phyloP scores from a whole-genome alignment of 2,329 filamentous ascomycete species.

The Emergomyces pasteurianus region DNA sequence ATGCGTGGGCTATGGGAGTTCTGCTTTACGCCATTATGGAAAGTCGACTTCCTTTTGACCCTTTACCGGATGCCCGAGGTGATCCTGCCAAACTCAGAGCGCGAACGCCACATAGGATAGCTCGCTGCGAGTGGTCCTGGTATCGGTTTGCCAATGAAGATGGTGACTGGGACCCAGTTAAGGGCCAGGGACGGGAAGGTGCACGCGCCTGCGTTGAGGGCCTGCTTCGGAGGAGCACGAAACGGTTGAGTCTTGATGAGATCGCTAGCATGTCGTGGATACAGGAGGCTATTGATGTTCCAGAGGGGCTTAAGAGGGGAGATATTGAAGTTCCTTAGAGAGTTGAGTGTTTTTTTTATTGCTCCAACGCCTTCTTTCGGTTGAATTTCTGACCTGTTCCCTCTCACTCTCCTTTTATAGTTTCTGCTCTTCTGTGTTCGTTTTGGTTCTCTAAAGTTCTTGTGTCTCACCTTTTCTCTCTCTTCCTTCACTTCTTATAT shows the following conservation, averaged over 20 bases:
- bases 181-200: constrained; percentile 54
- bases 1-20: constrained; percentile 92
- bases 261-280: constrained; percentile 69
- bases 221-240: constrained; percentile 68
- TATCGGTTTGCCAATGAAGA: constrained; percentile 71
- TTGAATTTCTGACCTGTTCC: background rate
- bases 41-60: constrained; percentile 85
- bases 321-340: constrained; percentile 38
- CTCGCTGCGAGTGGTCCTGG: constrained; percentile 92
- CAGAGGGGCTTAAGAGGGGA: constrained; percentile 43
- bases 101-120: constrained; percentile 84
- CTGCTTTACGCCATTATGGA: constrained; percentile 88
- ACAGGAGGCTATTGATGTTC: constrained; percentile 55
- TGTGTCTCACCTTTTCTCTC: background rate
- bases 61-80: constrained; percentile 60
- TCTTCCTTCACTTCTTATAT: background rate
- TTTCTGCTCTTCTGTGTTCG: background rate
- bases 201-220: constrained; percentile 75
- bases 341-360: background rate
- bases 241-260: constrained; percentile 62
- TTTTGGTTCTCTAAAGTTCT: background rate
- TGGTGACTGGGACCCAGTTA: constrained; percentile 69
- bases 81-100: constrained; percentile 66
- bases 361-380: background rate
- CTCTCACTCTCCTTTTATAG: background rate